Percentiles rank a stretch among this genome's conserved stretches.
Evolutionary conservation across 805 yeast species (phyloP).

Genomic region (Wickerhamomyces bovis): DNA sequence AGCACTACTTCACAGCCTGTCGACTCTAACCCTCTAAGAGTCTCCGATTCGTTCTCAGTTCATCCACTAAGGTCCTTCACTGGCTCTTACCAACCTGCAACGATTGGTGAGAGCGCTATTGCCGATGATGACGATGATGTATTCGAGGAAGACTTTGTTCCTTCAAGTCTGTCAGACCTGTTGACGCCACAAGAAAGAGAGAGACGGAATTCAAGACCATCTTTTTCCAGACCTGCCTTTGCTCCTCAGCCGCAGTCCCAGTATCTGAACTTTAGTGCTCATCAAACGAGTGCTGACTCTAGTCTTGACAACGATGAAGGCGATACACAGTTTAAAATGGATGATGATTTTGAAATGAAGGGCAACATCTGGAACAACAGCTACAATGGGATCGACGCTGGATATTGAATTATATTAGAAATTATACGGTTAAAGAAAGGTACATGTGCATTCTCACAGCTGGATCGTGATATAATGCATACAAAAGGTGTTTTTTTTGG

Average conservation of each 20-base stretch:
- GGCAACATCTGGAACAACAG: background rate
- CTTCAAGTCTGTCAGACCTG: conserved; percentile 72
- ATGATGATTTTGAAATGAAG: conserved; percentile 14
- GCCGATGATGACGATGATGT: conserved; percentile 33
- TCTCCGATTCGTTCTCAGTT: background rate
- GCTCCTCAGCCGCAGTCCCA: background rate
- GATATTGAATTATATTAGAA: background rate
- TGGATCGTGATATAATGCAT: background rate
- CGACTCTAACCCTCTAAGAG: background rate
- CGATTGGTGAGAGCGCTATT: conserved; percentile 22
- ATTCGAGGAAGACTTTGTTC: conserved; percentile 72
- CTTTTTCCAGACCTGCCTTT: conserved; percentile 15
- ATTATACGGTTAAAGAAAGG: background rate
- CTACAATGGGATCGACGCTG: background rate
- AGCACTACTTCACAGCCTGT: conserved; percentile 5
- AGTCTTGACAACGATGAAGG: conserved; percentile 19
- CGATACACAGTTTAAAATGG: conserved; percentile 35
- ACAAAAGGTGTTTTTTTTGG: background rate
- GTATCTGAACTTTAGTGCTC: background rate
- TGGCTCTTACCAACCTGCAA: background rate
- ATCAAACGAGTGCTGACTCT: conserved; percentile 1
- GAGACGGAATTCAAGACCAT: conserved; percentile 58
- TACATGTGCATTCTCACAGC: background rate
- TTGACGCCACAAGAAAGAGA: conserved; percentile 76
- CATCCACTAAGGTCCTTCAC: background rate